Evolutionary conservation across 768 basidiomycete genomes (phyloP), one percentile per base, ranked within the genome.

Genomic region (Mycena crocata): DNA sequence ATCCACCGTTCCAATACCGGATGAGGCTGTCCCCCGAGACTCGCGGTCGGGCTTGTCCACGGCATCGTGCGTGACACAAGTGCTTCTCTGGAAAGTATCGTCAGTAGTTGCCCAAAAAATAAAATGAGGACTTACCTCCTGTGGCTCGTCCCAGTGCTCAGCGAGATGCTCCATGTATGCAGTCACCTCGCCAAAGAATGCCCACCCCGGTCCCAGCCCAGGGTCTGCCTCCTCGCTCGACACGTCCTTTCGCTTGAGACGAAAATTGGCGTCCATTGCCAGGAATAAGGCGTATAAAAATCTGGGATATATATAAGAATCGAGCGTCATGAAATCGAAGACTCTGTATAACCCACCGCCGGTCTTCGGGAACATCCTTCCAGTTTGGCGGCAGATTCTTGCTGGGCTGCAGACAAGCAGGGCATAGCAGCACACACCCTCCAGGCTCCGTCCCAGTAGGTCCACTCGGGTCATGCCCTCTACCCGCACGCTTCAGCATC

Each of bases 1-100:
- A 42, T 67, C 62, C 1, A 70, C 62, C 4, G 49, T 57, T 0
- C 68, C 70, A 10, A 69, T 61, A 10, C 69, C 69, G 1, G 64
- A 67, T 5, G 68, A 58, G 6, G 59, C 68, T 14, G 55, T 46
- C 9, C 49, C 56, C 6, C 19, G 8, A 9, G 45, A n/a, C 14
- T 64, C 55, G n/a, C 48, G n/a, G 17, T 64, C 45, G 5, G 62
- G 62, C 26, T 57, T 23, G 13, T 57, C 46, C 4, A 63, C 52
- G 2, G 62, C 52, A 23, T 64, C 62, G n/a, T 64, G 55, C 0
- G 62, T 26, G 1, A 64, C 62, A 31, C 62, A 64, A 5, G n/a
- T 39, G 15, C 62, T 64, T 44, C 39, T 64, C 62, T 64, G n/a
- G n/a, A n/a, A n/a, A n/a, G n/a, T n/a, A n/a, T n/a, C n/a, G n/a